A percentile compares a stretch with the other conserved stretches of the same genome.
These are phyloP conservation scores for Geotrichum fermentans DNA, from an alignment of 1,139 yeast genomes.

Conservation along the genomic window DNA sequence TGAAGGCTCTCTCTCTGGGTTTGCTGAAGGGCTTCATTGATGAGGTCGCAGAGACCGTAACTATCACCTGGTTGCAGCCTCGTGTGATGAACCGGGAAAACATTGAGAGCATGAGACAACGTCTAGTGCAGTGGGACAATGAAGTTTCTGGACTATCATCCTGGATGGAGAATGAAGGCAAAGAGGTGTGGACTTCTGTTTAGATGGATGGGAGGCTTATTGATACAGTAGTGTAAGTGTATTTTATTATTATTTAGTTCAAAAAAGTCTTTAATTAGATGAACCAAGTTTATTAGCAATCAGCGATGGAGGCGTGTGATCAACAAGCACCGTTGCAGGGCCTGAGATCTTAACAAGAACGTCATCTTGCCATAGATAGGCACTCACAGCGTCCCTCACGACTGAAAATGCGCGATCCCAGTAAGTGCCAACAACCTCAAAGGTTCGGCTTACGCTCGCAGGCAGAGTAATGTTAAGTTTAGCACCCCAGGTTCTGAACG, in stretches of 20 bases:
- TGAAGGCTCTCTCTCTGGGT: slow-evolving; percentile 83
- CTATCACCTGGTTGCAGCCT: slow-evolving; percentile 93
- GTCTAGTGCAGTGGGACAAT: slow-evolving; percentile 70
- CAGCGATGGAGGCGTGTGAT: slow-evolving; percentile 8
- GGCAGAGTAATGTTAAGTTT: neutral
- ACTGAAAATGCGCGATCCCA: neutral
- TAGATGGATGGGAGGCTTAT: slow-evolving; percentile 19
- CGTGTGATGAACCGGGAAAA: slow-evolving; percentile 80
- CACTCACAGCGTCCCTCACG: neutral
- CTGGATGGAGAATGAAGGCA: slow-evolving; percentile 55
- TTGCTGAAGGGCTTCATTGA: slow-evolving; percentile 83
- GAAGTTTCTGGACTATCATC: slow-evolving; percentile 63
- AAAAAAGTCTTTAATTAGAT: neutral
- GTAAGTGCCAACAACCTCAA: neutral
- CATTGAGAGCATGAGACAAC: slow-evolving; percentile 67
- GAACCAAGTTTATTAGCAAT: slow-evolving; percentile 3
- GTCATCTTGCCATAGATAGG: slow-evolving; percentile 17
- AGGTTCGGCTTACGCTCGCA: neutral
- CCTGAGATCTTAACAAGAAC: slow-evolving; percentile 10
- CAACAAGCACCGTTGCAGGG: slow-evolving; percentile 16
- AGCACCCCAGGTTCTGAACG: neutral
- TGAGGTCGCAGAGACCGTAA: slow-evolving; percentile 72
- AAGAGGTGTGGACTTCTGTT: slow-evolving; percentile 49
- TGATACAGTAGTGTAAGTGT: neutral
- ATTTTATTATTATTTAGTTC: slow-evolving; percentile 2